Percentiles rank a stretch among this genome's conserved stretches.
Evolutionary conservation across 345 rosid genomes (phyloP).

Genomic region (Atalantia buxifolia): DNA sequence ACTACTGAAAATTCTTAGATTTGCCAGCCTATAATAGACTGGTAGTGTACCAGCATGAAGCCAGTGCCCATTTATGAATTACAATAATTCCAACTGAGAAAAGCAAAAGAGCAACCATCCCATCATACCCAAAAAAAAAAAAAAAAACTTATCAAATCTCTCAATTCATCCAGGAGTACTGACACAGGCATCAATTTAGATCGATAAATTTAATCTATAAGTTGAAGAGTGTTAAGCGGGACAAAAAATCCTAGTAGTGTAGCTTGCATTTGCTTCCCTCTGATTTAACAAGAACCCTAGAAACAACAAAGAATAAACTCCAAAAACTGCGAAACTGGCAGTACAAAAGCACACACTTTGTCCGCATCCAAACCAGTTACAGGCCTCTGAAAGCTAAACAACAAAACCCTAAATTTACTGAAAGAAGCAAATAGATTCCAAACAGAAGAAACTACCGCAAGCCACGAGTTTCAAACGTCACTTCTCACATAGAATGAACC

Average conservation of each 20-base stretch:
- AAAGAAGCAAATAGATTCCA: constrained; percentile 10
- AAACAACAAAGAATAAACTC: constrained; percentile 30
- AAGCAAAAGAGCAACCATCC: not conserved
- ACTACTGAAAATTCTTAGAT: not conserved
- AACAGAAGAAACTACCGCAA: not conserved
- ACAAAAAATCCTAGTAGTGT: not conserved
- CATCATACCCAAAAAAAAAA: not conserved
- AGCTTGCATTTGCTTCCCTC: not conserved
- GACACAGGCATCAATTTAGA: not conserved
- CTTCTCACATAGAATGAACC: constrained; percentile 15
- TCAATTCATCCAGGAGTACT: no score
- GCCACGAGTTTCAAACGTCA: constrained; percentile 11
- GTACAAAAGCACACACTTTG: constrained; percentile 4
- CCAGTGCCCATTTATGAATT: not conserved
- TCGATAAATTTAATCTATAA: not conserved
- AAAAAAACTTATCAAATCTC: no score
- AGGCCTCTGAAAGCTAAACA: constrained; percentile 6
- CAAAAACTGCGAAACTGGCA: constrained; percentile 5
- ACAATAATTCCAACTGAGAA: not conserved
- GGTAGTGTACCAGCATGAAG: not conserved
- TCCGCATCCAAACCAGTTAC: constrained; percentile 9
- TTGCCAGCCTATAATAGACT: not conserved
- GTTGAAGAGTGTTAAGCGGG: not conserved
- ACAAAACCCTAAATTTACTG: constrained; percentile 11
- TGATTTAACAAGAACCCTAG: not conserved